A percentile compares a stretch with the other conserved stretches of the same genome.
phyloP scores from a whole-genome alignment of 148 eudicot species.

The Polygonum aviculare region DNA sequence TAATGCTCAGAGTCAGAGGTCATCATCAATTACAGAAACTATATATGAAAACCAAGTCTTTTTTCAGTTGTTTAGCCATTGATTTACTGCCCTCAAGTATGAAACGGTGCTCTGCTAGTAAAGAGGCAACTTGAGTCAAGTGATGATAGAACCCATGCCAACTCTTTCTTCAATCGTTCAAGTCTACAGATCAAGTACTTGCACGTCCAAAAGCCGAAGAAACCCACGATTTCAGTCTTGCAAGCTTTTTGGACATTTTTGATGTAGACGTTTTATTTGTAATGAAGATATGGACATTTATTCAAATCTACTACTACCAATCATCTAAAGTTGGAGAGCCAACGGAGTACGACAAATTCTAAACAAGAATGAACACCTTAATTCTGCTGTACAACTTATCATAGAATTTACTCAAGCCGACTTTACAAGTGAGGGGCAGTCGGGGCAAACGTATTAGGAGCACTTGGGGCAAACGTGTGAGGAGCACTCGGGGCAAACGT shows the following conservation, averaged over 20 bases:
- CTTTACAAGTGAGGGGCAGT: neutral
- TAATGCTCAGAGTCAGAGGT: no score
- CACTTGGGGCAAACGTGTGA: neutral
- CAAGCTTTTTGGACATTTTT: neutral
- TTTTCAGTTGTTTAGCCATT: no score
- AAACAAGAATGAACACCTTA: neutral
- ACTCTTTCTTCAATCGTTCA: no score
- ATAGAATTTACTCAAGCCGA: neutral
- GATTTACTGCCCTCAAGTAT: no score
- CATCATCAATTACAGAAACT: no score
- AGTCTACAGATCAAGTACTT: no score
- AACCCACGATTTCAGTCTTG: neutral
- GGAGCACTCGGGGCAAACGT: neutral
- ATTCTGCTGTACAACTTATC: neutral
- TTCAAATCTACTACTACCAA: neutral
- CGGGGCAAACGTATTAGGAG: neutral
- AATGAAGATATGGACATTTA: neutral
- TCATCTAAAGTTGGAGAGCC: neutral
- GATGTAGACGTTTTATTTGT: neutral
- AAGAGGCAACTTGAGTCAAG: neutral
- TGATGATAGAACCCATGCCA: no score
- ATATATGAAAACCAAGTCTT: no score
- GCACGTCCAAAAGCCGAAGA: no score
- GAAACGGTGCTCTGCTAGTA: neutral
- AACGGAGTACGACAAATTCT: neutral